phyloP scores from a whole-genome alignment of 2,329 filamentous ascomycete species.

The Chaetomiaceae sp. region DNA sequence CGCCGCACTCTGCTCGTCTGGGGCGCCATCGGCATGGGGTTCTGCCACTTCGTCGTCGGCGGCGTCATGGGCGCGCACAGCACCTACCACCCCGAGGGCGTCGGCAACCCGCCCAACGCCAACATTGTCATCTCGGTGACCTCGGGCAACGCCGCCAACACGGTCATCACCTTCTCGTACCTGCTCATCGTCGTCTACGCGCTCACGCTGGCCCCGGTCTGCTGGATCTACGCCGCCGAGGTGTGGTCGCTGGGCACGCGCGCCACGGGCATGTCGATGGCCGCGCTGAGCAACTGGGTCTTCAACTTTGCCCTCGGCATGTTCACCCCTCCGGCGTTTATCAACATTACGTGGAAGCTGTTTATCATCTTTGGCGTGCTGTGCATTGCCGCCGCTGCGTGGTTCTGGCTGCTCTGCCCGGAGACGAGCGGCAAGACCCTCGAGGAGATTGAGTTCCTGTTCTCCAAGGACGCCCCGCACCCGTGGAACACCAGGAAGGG shows the following conservation, averaged over 20 bases:
- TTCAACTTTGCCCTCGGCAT: constrained; percentile 58
- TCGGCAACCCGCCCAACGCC: constrained; percentile 30
- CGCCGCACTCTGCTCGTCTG: constrained; percentile 26
- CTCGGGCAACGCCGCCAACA: constrained; percentile 49
- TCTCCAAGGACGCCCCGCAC: constrained; percentile 31
- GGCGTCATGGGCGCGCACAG: constrained; percentile 41
- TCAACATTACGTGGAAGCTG: constrained; percentile 53
- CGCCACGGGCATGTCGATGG: constrained; percentile 55
- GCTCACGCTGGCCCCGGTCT: constrained; percentile 58
- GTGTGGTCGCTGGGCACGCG: constrained; percentile 59
- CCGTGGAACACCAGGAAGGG: constrained; percentile 39
- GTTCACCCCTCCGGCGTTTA: constrained; percentile 54
- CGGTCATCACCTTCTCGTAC: constrained; percentile 62
- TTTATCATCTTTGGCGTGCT: constrained; percentile 40
- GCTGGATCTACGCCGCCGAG: constrained; percentile 63
- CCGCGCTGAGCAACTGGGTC: constrained; percentile 47
- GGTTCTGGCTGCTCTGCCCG: constrained; percentile 36
- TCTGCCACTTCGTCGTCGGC: constrained; percentile 40
- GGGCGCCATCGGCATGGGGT: constrained; percentile 26
- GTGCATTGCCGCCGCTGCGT: constrained; percentile 32
- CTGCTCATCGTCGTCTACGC: constrained; percentile 61
- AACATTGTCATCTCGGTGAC: constrained; percentile 52
- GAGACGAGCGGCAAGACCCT: constrained; percentile 41
- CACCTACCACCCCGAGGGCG: constrained; percentile 30
- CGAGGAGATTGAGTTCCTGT: constrained; percentile 39